Conservation (phyloP, 2,329 filamentous ascomycete species). For the Nemania bipapillata region DNA sequence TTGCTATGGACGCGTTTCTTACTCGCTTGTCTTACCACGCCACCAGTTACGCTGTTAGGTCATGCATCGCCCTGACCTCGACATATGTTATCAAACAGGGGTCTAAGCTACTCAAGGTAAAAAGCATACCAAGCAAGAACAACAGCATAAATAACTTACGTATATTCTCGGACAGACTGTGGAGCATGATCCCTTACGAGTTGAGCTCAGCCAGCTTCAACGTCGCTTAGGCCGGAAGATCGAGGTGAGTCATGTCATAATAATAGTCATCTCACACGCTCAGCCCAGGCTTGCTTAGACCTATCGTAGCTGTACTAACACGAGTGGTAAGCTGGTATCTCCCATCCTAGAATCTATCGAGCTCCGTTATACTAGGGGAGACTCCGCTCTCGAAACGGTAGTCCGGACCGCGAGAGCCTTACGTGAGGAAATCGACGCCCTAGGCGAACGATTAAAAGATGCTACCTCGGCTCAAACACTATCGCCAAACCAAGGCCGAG, state of each 20-base stretch:
- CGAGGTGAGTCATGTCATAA: slow-evolving; percentile 62
- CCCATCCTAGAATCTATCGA: slow-evolving; percentile 52
- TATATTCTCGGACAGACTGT: slow-evolving; percentile 62
- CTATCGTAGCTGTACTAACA: slow-evolving; percentile 20
- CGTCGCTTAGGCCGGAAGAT: slow-evolving; percentile 85
- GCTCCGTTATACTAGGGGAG: slow-evolving; percentile 62
- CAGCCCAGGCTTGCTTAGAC: neutral
- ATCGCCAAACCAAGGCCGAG: slow-evolving; percentile 56
- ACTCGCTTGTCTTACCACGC: slow-evolving; percentile 71
- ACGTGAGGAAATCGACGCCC: slow-evolving; percentile 80
- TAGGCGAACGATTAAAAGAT: slow-evolving; percentile 78
- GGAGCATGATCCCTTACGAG: slow-evolving; percentile 73
- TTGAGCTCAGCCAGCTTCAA: slow-evolving; percentile 77
- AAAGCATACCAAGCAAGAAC: neutral
- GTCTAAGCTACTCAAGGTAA: slow-evolving; percentile 74
- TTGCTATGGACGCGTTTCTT: slow-evolving; percentile 75
- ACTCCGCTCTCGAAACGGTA: slow-evolving; percentile 79
- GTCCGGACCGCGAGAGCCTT: slow-evolving; percentile 84
- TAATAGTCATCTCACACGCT: neutral
- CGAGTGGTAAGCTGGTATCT: slow-evolving; percentile 45
- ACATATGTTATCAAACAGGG: slow-evolving; percentile 87
- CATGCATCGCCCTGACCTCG: slow-evolving; percentile 85
- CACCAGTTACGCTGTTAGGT: slow-evolving; percentile 91
- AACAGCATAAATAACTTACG: slow-evolving; percentile 9
- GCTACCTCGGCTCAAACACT: slow-evolving; percentile 73